These are phyloP conservation scores for Fomitopsis pinicola DNA, from an alignment of 1,284 basidiomycete genomes.

Conservation along the genomic window DNA sequence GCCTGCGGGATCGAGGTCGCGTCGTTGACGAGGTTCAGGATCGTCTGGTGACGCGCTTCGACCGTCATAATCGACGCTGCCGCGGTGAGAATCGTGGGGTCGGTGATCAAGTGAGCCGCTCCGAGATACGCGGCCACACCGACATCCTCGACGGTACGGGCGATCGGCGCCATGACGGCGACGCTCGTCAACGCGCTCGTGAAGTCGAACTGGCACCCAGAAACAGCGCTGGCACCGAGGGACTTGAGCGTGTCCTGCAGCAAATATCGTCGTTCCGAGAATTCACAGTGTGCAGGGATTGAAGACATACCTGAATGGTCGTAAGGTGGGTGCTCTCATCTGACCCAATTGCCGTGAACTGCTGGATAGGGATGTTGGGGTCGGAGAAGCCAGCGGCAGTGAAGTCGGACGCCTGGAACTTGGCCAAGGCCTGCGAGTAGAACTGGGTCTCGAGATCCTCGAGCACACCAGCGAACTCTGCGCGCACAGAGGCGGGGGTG, in stretches of 20 bases:
- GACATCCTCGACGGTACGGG: slow-evolving; percentile 75
- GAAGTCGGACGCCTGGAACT: slow-evolving; percentile 69
- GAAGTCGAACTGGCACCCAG: slow-evolving; percentile 69
- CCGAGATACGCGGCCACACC: slow-evolving; percentile 82
- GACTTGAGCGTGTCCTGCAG: slow-evolving; percentile 43
- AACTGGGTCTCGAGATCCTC: slow-evolving; percentile 72
- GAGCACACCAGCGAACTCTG: slow-evolving; percentile 73
- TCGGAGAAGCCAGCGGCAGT: slow-evolving; percentile 62
- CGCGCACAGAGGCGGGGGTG: neutral
- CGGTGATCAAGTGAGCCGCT: slow-evolving; percentile 59
- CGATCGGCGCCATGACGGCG: slow-evolving; percentile 67
- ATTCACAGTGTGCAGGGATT: neutral
- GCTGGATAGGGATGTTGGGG: slow-evolving; percentile 53
- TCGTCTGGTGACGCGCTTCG: slow-evolving; percentile 78
- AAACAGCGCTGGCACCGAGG: slow-evolving; percentile 51
- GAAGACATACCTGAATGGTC: slow-evolving; percentile 40
- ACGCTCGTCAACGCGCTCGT: slow-evolving; percentile 61
- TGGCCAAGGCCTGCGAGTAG: slow-evolving; percentile 61
- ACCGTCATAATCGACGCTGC: slow-evolving; percentile 78
- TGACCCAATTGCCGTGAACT: slow-evolving; percentile 53
- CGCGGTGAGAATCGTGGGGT: slow-evolving; percentile 61
- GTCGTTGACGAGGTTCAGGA: slow-evolving; percentile 66
- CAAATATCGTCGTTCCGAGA: slow-evolving; percentile 3
- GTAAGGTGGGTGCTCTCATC: slow-evolving; percentile 63
- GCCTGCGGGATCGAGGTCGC: slow-evolving; percentile 59